phyloP scores from a whole-genome alignment of 2,329 filamentous ascomycete species.

The Hypoxylon sp. region DNA sequence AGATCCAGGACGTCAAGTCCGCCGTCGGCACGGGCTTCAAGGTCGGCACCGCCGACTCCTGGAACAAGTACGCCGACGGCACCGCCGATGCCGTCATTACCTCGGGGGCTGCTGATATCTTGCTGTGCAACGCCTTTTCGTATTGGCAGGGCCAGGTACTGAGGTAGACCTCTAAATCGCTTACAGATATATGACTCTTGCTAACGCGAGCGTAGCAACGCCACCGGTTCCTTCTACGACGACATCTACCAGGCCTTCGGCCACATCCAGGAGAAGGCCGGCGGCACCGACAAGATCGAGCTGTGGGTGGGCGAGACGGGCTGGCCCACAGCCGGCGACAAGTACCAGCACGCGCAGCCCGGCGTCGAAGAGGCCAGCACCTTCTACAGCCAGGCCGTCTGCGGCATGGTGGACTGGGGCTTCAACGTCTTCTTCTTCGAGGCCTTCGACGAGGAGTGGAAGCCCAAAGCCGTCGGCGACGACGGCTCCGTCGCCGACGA shows the following conservation, averaged over 20 bases:
- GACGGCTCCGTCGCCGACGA: slow-evolving; percentile 72
- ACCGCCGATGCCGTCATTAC: slow-evolving; percentile 73
- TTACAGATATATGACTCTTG: no score
- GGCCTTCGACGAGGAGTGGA: slow-evolving; percentile 79
- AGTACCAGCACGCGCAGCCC: slow-evolving; percentile 71
- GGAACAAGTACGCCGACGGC: slow-evolving; percentile 78
- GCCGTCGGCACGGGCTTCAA: slow-evolving; percentile 64
- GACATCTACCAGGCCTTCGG: slow-evolving; percentile 73
- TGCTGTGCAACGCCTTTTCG: slow-evolving; percentile 75
- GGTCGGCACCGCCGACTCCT: slow-evolving; percentile 76
- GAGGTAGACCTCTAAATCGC: slow-evolving; percentile 35
- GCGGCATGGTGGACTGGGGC: slow-evolving; percentile 72
- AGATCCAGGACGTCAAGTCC: slow-evolving; percentile 71
- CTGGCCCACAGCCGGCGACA: slow-evolving; percentile 73
- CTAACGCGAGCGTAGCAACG: slow-evolving; percentile 51
- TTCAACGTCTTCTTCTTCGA: slow-evolving; percentile 80
- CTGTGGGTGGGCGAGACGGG: slow-evolving; percentile 77
- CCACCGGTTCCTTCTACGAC: slow-evolving; percentile 71
- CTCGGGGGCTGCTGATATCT: slow-evolving; percentile 64
- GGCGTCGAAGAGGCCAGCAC: slow-evolving; percentile 67
- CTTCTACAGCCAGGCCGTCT: slow-evolving; percentile 73
- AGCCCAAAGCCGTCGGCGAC: slow-evolving; percentile 72
- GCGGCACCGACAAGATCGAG: slow-evolving; percentile 64
- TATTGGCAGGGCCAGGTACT: slow-evolving; percentile 76
- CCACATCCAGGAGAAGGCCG: slow-evolving; percentile 70